These are phyloP conservation scores for Lolium multiflorum DNA, from an alignment of 176 grass and related monocot genomes.

Conservation along the genomic window DNA sequence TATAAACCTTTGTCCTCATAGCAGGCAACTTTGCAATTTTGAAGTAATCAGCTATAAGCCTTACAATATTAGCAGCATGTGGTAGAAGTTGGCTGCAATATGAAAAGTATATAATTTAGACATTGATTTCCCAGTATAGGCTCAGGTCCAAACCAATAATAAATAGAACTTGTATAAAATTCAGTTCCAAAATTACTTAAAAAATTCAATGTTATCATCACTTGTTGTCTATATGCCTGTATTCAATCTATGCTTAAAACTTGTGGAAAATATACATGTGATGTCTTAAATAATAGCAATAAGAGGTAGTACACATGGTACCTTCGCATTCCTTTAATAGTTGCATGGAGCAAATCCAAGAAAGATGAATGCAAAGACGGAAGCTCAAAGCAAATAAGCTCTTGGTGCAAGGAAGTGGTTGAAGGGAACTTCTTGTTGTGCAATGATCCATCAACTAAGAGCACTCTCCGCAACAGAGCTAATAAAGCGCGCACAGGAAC, in stretches of 20 bases:
- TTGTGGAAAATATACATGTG: background rate
- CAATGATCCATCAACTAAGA: constrained; percentile 74
- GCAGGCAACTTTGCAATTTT: constrained; percentile 62
- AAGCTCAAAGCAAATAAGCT: constrained; percentile 89
- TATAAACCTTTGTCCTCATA: constrained; percentile 81
- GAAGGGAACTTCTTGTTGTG: constrained; percentile 65
- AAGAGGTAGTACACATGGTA: constrained; percentile 47
- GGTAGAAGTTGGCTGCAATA: constrained; percentile 90
- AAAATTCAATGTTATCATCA: constrained; percentile 19
- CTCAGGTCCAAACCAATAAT: constrained; percentile 23
- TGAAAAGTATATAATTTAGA: constrained; percentile 42
- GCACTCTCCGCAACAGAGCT: constrained; percentile 67
- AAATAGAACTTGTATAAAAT: constrained; percentile 18
- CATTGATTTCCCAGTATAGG: constrained; percentile 16
- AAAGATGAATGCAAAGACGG: constrained; percentile 66
- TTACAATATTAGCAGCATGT: constrained; percentile 70
- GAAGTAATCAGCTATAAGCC: constrained; percentile 71
- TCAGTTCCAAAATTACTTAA: constrained; percentile 5
- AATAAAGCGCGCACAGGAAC: constrained; percentile 71
- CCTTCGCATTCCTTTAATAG: constrained; percentile 86
- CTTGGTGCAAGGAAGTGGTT: constrained; percentile 92
- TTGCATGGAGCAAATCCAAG: constrained; percentile 83
- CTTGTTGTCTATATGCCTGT: constrained; percentile 6
- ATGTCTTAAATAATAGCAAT: constrained; percentile 22
- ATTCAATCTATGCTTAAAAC: background rate